Conservation (phyloP, 2,329 filamentous ascomycete genomes). For the Moelleriella libera region DNA sequence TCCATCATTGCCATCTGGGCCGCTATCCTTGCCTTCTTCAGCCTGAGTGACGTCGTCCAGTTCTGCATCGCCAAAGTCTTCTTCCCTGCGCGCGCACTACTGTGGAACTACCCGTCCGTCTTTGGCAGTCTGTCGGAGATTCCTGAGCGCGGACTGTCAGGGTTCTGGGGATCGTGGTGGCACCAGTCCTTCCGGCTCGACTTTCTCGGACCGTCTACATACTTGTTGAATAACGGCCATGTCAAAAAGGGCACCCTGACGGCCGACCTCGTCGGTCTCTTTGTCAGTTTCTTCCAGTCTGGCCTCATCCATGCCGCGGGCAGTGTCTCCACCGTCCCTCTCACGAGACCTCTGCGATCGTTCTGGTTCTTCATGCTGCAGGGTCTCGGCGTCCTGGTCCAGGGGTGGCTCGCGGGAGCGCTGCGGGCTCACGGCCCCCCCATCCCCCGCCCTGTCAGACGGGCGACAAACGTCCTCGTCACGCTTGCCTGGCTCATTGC, state of each 20-base stretch:
- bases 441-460: constrained; percentile 31
- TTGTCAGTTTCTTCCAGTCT: constrained; percentile 44
- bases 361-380: constrained; percentile 61
- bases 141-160: constrained; percentile 56
- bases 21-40: constrained; percentile 47
- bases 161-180: constrained; percentile 81
- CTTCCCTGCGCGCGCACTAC: constrained; percentile 34
- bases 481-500: constrained; percentile 52
- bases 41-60: constrained; percentile 42
- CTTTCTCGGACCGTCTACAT: constrained; percentile 46
- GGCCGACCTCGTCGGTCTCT: constrained; percentile 13
- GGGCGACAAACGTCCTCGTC: constrained; percentile 45
- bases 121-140: constrained; percentile 42
- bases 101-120: constrained; percentile 39
- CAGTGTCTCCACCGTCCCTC: constrained; percentile 49
- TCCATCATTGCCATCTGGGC: constrained; percentile 41
- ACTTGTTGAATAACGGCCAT: constrained; percentile 25
- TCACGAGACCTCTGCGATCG: constrained; percentile 35
- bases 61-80: constrained; percentile 32
- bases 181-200: constrained; percentile 76
- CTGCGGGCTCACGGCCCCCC: constrained; percentile 18
- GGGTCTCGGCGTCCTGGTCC: constrained; percentile 47
- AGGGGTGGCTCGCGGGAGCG: constrained; percentile 26
- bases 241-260: constrained; percentile 17
- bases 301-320: constrained; percentile 58